Base-by-base conservation (phyloP, 495 filamentous ascomycete species). In the Daldinia grandis region DNA sequence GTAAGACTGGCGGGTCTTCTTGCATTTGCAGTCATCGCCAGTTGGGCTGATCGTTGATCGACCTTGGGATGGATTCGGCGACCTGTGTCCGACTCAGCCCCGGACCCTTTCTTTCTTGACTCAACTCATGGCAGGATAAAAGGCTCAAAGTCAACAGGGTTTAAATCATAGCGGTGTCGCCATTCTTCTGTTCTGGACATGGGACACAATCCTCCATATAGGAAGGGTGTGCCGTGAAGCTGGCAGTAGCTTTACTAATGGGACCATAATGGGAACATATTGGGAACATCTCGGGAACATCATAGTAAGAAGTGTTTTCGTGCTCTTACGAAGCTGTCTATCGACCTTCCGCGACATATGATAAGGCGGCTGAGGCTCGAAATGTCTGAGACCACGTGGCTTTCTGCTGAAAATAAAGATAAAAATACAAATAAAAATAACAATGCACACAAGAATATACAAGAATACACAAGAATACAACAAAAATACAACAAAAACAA, bases 301-400 rank as follows among this genome's bases (percentile, higher is more conserved):
- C 37, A 58, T 66, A 49, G 53, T 44, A 64, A 68, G 64, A 19
- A 54, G 28, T 55, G 60, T 59, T 37, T 21, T 24, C 40, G 49
- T 42, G 67, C 38, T 54, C 27, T 54, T 27, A 50, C 25, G 47
- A 66, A 47, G 25, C 24, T 67, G 35, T 59, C 53, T 37, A 27
- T 27, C 54, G 42, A 40, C 25, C 25, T 33, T 68, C 59, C 60
- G 65, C 44, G 59, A 56, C 56, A 66, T 25, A 49, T 60, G 27
- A 58, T 27, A 62, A 55, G 50, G 65, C 63, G 70, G 70, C 70
- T 68, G 61, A 68, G 30, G 57, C 44, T 65, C 38, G 49, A 68
- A 65, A 68, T 68, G 61, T 62, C 65, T 61, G 70, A 68, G 64
- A 65, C 53, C 70, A 73, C 70, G 70, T 73, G 70, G 70, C 65